phyloP scores from a whole-genome alignment of 129 eudicot species.

The Helichrysum umbraculigerum region DNA sequence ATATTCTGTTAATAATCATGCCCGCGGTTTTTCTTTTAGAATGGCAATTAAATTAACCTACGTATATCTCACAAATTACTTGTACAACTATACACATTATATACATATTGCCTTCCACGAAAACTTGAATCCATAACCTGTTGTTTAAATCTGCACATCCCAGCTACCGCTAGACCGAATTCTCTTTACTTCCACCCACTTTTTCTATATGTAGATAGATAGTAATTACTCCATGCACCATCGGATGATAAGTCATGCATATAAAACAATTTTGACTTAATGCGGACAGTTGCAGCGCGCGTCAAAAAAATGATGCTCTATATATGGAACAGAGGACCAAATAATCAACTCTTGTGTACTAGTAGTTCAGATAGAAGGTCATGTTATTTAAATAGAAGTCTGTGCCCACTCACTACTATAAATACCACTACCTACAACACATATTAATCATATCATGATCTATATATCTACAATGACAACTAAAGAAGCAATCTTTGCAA shows the following conservation, averaged over 20 bases:
- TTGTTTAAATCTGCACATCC: no score
- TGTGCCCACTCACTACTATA: neutral
- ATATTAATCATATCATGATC: neutral
- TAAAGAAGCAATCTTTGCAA: neutral
- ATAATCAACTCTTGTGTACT: neutral
- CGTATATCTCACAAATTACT: no score
- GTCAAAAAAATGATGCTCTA: neutral
- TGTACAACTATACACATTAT: no score
- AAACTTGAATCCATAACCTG: no score
- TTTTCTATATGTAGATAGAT: no score
- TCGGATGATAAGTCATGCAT: neutral
- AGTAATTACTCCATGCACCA: no score
- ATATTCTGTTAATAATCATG: no score
- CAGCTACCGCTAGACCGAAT: no score
- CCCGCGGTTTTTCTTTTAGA: no score
- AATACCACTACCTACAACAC: neutral
- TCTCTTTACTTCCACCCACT: no score
- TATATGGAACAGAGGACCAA: neutral
- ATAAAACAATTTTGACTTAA: neutral
- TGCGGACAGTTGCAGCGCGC: neutral
- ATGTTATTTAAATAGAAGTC: neutral
- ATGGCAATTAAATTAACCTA: no score
- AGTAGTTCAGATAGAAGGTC: neutral
- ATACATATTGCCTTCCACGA: no score
- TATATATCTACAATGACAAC: slow-evolving; percentile 12